A percentile compares a stretch with the other conserved stretches of the same genome.
These are phyloP conservation scores for Calonectria pteridis DNA, from an alignment of 2,329 filamentous ascomycete genomes.

Conservation along the genomic window DNA sequence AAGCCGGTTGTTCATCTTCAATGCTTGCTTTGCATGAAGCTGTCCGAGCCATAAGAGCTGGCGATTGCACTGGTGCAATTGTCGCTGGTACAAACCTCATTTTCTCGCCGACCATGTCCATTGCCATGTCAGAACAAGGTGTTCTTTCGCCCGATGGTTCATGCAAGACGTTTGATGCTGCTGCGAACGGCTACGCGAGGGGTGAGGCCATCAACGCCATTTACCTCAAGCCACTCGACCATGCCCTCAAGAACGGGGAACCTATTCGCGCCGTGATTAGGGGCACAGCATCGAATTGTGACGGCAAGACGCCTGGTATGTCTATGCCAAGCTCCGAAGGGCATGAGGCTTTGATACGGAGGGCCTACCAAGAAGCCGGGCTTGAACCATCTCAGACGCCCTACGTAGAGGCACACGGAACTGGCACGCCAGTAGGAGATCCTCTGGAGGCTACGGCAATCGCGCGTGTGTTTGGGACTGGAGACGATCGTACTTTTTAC, in stretches of 20 bases:
- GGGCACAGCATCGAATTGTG: conserved; percentile 38
- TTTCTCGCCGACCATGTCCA: background rate
- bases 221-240: background rate
- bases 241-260: conserved; percentile 53
- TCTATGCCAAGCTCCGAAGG: conserved; percentile 57
- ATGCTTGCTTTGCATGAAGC: background rate
- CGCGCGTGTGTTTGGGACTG: conserved; percentile 52
- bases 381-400: conserved; percentile 50
- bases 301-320: conserved; percentile 26
- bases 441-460: conserved; percentile 63
- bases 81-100: background rate
- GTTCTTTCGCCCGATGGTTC: background rate
- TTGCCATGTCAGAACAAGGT: background rate
- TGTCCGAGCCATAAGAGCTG: background rate
- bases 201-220: background rate
- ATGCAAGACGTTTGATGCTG: background rate
- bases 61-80: background rate
- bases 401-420: conserved; percentile 57
- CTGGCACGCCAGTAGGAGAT: conserved; percentile 54
- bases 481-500: background rate
- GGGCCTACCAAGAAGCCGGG: conserved; percentile 52
- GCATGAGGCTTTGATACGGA: conserved; percentile 53
- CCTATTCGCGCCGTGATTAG: conserved; percentile 38
- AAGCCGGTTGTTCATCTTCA: background rate
- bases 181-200: background rate